These are phyloP conservation scores for Coccomyxa subellipsoidea DNA, from an alignment of 163 green algal genomes.

Conservation along the genomic window DNA sequence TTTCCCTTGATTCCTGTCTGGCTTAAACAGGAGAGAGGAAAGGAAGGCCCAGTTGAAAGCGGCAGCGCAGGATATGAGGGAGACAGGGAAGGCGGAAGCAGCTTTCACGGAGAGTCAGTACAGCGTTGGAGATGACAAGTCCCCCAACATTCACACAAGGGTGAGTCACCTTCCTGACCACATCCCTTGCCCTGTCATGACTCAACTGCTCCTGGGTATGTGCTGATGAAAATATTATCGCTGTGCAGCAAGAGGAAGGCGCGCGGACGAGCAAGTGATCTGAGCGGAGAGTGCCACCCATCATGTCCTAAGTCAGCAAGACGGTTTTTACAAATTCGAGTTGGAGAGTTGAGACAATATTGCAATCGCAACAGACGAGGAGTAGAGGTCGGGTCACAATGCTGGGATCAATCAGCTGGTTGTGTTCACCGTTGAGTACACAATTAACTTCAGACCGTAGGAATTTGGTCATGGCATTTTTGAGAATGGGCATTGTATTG, in stretches of 20 bases:
- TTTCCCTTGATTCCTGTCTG: background rate
- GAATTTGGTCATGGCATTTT: too few relatives aligned
- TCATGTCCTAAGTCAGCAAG: background rate
- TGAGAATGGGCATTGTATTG: too few relatives aligned
- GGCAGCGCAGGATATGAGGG: constrained; percentile 31
- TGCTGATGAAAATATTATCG: background rate
- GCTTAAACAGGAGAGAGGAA: constrained; percentile 22
- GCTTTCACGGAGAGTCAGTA: constrained; percentile 32
- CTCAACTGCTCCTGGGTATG: background rate
- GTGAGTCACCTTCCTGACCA: background rate
- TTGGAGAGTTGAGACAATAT: background rate
- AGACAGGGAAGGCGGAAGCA: constrained; percentile 20
- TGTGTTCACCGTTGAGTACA: too few relatives aligned
- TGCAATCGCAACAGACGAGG: too few relatives aligned
- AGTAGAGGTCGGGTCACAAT: too few relatives aligned
- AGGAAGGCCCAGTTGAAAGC: constrained; percentile 22
- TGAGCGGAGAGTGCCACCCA: background rate
- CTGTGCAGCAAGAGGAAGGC: constrained; percentile 10
- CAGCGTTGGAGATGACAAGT: constrained; percentile 23
- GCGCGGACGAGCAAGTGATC: constrained; percentile 7
- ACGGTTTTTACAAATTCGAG: background rate
- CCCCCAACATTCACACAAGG: constrained; percentile 23
- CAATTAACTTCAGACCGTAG: too few relatives aligned
- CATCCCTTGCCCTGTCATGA: background rate
- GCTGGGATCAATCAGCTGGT: too few relatives aligned